Evolutionary conservation across 129 eudicot species (phyloP).

Genomic region (Scalesia atractyloides): DNA sequence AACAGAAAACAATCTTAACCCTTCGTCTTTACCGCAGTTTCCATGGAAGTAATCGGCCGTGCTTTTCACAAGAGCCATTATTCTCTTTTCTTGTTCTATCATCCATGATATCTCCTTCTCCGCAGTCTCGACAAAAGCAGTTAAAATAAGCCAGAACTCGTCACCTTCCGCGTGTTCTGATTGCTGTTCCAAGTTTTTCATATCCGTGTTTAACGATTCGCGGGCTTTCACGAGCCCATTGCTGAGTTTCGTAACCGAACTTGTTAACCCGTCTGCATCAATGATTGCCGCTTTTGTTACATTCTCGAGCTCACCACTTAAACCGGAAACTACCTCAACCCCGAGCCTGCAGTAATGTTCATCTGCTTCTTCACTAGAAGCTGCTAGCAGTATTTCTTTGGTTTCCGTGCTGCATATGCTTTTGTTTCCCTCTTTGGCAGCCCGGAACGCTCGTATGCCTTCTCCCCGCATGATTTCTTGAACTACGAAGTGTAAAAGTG

Average conservation of each 20-base stretch:
- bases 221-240: conserved; percentile 35
- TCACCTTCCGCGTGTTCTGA: conserved; percentile 29
- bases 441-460: conserved; percentile 48
- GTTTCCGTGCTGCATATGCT: conserved; percentile 30
- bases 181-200: conserved; percentile 35
- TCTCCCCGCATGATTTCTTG: conserved; percentile 55
- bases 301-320: conserved; percentile 44
- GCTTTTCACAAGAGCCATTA: conserved; percentile 47
- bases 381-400: conserved; percentile 37
- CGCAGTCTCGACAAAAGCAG: conserved; percentile 45
- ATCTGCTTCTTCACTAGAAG: conserved; percentile 38
- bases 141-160: conserved; percentile 43
- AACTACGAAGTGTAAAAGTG: conserved; percentile 59
- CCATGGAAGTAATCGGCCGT: conserved; percentile 71
- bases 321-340: conserved; percentile 43
- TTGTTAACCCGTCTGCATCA: conserved; percentile 45
- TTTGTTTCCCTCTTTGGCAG: conserved; percentile 35
- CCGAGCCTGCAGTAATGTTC: conserved; percentile 44
- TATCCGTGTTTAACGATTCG: conserved; percentile 41
- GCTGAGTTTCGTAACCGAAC: conserved; percentile 43
- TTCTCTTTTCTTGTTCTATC: conserved; percentile 48
- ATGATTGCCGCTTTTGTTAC: conserved; percentile 55
- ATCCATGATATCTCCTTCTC: conserved; percentile 45
- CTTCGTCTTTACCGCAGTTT: conserved; percentile 54
- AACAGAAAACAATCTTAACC: conserved; percentile 49